A percentile compares a stretch with the other conserved stretches of the same genome.
Conservation (phyloP, 306 rosid genomes). For the Rosa rugosa region DNA sequence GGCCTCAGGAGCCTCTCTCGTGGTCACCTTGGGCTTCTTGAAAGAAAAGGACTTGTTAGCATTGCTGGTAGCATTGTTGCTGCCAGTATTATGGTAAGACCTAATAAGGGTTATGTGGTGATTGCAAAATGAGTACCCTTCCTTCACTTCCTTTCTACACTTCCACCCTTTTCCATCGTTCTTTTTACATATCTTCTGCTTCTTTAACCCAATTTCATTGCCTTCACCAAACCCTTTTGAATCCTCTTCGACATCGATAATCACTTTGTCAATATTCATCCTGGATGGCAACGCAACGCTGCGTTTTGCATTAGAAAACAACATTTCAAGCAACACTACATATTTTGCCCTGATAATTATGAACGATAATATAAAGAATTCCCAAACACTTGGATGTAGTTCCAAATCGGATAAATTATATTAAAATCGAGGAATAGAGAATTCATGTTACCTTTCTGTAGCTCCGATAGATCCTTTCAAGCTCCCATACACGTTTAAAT, state of each 20-base stretch:
- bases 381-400: slow-evolving; percentile 42
- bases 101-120: slow-evolving; percentile 36
- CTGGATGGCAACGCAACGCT: slow-evolving; percentile 44
- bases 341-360: background rate
- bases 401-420: background rate
- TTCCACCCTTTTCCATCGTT: slow-evolving; percentile 43
- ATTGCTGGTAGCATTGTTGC: background rate
- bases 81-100: slow-evolving; percentile 19
- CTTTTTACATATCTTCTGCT: slow-evolving; percentile 13
- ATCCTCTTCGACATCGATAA: background rate
- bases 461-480: slow-evolving; percentile 51
- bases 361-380: background rate
- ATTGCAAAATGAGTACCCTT: slow-evolving; percentile 39
- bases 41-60: background rate
- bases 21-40: too few relatives aligned
- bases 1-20: background rate
- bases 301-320: slow-evolving; percentile 1
- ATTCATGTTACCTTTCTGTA: slow-evolving; percentile 48
- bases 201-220: slow-evolving; percentile 11
- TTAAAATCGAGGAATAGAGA: slow-evolving; percentile 15
- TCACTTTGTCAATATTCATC: slow-evolving; percentile 39
- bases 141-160: slow-evolving; percentile 40
- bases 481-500: slow-evolving; percentile 43
- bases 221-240: slow-evolving; percentile 6
- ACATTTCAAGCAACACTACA: background rate